Evolutionary conservation across 2,329 filamentous ascomycete genomes (phyloP).

Genomic region (Hortaea sp.): DNA sequence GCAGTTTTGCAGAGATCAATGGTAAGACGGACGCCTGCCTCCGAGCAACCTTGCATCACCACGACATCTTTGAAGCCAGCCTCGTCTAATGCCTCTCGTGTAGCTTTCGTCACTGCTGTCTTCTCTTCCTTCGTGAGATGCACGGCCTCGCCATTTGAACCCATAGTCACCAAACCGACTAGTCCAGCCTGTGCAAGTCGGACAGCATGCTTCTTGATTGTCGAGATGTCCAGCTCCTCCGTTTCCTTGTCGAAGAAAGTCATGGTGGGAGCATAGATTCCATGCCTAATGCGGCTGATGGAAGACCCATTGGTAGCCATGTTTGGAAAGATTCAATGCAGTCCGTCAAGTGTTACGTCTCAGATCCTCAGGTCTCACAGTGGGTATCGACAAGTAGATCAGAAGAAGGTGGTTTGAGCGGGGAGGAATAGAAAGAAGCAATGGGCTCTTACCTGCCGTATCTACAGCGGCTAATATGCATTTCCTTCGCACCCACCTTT

Average conservation of each 20-base stretch:
- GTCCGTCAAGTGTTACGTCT: background rate
- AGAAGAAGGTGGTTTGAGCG: background rate
- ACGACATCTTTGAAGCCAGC: conserved; percentile 68
- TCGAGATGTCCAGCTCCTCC: conserved; percentile 72
- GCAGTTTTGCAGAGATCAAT: conserved; percentile 62
- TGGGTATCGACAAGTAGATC: background rate
- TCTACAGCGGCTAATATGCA: background rate
- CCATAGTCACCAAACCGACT: conserved; percentile 75
- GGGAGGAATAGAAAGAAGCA: background rate
- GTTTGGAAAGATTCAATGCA: background rate
- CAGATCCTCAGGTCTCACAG: too few relatives aligned
- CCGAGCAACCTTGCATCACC: conserved; percentile 72
- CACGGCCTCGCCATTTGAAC: conserved; percentile 82
- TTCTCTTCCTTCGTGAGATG: conserved; percentile 75
- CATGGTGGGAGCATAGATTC: conserved; percentile 83
- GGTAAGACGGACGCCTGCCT: conserved; percentile 73
- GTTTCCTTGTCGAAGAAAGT: conserved; percentile 80
- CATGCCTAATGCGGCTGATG: conserved; percentile 54
- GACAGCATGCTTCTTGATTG: conserved; percentile 70
- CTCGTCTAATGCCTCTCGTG: conserved; percentile 69
- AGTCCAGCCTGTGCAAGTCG: conserved; percentile 69
- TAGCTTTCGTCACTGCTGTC: conserved; percentile 62
- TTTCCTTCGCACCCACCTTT: background rate
- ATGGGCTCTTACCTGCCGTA: background rate
- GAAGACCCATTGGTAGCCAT: conserved; percentile 17